These are phyloP conservation scores for Globisporangium heterothallicum DNA, from an alignment of 352 stramenopile genomes.

Conservation along the genomic window DNA sequence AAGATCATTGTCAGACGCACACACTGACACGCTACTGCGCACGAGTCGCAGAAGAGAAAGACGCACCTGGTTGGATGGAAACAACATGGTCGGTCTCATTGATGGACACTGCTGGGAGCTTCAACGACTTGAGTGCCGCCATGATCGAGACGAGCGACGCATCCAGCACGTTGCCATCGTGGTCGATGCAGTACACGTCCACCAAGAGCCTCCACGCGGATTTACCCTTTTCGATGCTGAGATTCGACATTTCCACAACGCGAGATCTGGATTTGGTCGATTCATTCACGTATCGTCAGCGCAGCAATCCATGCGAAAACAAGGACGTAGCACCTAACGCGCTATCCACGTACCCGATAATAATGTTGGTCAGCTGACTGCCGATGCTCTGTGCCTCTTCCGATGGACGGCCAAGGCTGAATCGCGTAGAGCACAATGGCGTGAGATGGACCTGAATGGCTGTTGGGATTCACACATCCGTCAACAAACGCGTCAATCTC, in stretches of 20 bases:
- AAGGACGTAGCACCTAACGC: no score
- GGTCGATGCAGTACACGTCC: conserved; percentile 76
- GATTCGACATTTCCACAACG: conserved; percentile 73
- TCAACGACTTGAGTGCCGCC: conserved; percentile 56
- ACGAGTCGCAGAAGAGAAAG: neutral
- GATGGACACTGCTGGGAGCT: conserved; percentile 54
- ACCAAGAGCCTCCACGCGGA: conserved; percentile 78
- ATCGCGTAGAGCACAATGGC: conserved; percentile 69
- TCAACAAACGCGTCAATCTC: neutral
- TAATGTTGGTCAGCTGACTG: conserved; percentile 67
- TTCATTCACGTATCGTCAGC: no score
- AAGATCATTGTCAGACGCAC: neutral
- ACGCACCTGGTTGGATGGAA: conserved; percentile 50
- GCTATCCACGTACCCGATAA: conserved; percentile 41
- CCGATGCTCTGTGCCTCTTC: conserved; percentile 76
- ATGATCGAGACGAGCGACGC: conserved; percentile 66
- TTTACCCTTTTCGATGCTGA: conserved; percentile 69
- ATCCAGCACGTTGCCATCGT: conserved; percentile 80
- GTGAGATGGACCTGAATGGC: conserved; percentile 79
- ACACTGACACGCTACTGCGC: neutral
- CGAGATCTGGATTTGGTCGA: conserved; percentile 40
- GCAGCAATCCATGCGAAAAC: no score
- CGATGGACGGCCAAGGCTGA: conserved; percentile 58
- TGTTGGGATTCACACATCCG: conserved; percentile 7
- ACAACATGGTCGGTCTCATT: conserved; percentile 68